Conservation (phyloP, 345 rosid genomes). For the Hirschfeldia incana region DNA sequence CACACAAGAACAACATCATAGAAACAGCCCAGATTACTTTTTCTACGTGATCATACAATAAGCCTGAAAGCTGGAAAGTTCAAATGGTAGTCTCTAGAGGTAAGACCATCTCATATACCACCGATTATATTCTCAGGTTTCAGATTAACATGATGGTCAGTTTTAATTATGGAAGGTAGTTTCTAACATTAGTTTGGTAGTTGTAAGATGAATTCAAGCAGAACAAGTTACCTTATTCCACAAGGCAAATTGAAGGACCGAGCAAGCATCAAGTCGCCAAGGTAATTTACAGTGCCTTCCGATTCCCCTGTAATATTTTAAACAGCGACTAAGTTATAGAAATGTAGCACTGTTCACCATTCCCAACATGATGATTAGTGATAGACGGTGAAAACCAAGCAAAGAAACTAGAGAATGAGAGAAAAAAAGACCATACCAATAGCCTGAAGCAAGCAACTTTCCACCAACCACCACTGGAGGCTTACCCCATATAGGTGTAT, state of each 20-base stretch:
- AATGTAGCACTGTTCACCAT: background rate
- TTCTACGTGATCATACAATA: too few relatives aligned
- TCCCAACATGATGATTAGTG: background rate
- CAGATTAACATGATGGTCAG: too few relatives aligned
- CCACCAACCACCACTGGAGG: conserved; percentile 87
- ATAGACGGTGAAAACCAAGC: background rate
- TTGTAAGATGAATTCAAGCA: too few relatives aligned
- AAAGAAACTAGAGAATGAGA: background rate
- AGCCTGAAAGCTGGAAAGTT: too few relatives aligned
- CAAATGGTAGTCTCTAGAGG: too few relatives aligned
- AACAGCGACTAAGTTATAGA: background rate
- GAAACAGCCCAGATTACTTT: too few relatives aligned
- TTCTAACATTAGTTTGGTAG: too few relatives aligned
- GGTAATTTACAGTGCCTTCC: conserved; percentile 95
- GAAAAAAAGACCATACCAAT: conserved; percentile 50
- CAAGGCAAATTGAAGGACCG: conserved; percentile 93
- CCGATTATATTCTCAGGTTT: too few relatives aligned
- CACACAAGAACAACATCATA: too few relatives aligned
- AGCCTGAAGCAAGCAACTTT: conserved; percentile 92
- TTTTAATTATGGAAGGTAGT: too few relatives aligned
- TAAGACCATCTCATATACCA: too few relatives aligned
- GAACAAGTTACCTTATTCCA: conserved; percentile 61
- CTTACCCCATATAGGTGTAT: conserved; percentile 77
- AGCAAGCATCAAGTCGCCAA: conserved; percentile 88
- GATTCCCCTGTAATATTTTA: conserved; percentile 64